Conservation (phyloP, 257 asterid species). For the Phtheirospermum japonicum region DNA sequence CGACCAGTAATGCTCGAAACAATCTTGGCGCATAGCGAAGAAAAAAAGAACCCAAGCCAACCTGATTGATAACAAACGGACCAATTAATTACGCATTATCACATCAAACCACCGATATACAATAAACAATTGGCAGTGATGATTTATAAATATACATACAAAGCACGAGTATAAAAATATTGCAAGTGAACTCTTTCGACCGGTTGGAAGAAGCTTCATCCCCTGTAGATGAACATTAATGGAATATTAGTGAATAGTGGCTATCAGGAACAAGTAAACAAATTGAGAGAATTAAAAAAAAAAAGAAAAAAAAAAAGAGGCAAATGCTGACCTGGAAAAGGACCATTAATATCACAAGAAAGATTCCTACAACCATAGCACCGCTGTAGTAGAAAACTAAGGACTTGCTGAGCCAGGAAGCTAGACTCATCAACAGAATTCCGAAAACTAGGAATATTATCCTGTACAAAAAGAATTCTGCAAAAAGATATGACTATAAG, state of each 20-base stretch:
- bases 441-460: constrained; percentile 69
- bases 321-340: constrained; percentile 72
- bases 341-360: constrained; percentile 77
- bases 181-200: constrained; percentile 70
- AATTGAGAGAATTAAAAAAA: background rate
- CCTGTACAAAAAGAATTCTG: constrained; percentile 70
- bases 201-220: constrained; percentile 96
- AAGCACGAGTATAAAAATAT: constrained; percentile 68
- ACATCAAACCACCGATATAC: constrained; percentile 11
- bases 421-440: constrained; percentile 48
- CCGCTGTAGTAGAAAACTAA: constrained; percentile 74
- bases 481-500: constrained; percentile 27
- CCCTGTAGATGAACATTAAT: constrained; percentile 56
- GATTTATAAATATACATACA: constrained; percentile 47
- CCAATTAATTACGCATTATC: constrained; percentile 12
- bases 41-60: constrained; percentile 77
- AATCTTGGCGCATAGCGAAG: constrained; percentile 56
- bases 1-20: constrained; percentile 47
- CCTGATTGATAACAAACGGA: constrained; percentile 49
- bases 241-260: constrained; percentile 3
- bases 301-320: background rate
- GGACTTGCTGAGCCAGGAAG: constrained; percentile 77
- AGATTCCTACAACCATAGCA: constrained; percentile 73
- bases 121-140: constrained; percentile 4
- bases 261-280: constrained; percentile 8